Conservation (phyloP, 78 protist species). For the Dictyostelium intermedium region DNA sequence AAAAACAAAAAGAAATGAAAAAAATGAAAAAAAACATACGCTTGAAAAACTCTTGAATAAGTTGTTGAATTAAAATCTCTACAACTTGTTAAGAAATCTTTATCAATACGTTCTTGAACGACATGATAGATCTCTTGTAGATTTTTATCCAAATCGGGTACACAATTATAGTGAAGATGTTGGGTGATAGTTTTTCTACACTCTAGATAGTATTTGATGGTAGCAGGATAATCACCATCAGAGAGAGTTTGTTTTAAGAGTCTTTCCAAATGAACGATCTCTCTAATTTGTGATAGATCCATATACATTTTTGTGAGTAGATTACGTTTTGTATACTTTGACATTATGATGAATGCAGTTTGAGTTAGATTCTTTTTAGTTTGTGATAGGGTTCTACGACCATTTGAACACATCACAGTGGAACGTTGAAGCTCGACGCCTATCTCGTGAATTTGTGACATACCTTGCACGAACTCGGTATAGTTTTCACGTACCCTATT, state of each 20-base stretch:
- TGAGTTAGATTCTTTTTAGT: constrained; percentile 58
- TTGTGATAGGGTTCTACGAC: constrained; percentile 49
- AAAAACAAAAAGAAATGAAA: too few relatives aligned
- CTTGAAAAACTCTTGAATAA: constrained; percentile 51
- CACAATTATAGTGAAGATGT: constrained; percentile 45
- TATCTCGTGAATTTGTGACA: constrained; percentile 83
- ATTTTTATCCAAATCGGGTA: constrained; percentile 46
- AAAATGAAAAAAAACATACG: constrained; percentile 5
- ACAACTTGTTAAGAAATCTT: constrained; percentile 59
- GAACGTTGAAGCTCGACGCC: constrained; percentile 68
- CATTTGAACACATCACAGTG: constrained; percentile 37
- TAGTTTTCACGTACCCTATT: constrained; percentile 71
- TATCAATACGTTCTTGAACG: constrained; percentile 69
- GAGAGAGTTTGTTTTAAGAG: constrained; percentile 58
- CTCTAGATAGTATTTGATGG: constrained; percentile 46
- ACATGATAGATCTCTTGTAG: constrained; percentile 64
- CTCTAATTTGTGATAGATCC: constrained; percentile 55
- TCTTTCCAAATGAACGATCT: constrained; percentile 40
- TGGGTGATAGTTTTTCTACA: constrained; percentile 50
- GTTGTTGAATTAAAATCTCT: constrained; percentile 48
- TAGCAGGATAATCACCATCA: constrained; percentile 78
- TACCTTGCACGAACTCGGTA: constrained; percentile 76
- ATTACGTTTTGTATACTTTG: constrained; percentile 49
- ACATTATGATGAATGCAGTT: constrained; percentile 53
- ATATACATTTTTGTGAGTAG: constrained; percentile 14